Evolutionary conservation across 441 rosid species (phyloP).

Genomic region (Jatropha podagrica): DNA sequence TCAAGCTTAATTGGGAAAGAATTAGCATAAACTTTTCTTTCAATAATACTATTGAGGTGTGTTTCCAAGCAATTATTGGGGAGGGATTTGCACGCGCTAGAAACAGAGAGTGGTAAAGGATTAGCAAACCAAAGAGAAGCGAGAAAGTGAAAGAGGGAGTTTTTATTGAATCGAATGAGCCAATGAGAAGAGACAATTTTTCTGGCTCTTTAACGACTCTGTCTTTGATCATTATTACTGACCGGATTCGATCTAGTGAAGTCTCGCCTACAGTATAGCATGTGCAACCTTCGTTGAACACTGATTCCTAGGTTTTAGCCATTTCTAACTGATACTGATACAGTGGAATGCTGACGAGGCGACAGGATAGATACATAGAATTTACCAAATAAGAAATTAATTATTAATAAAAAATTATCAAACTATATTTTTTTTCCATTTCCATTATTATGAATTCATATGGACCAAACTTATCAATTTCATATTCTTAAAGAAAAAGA

Average conservation of each 20-base stretch:
- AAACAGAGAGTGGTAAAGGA: background rate
- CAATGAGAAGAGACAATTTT: slow-evolving; percentile 16
- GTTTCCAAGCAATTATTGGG: background rate
- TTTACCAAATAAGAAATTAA: no score
- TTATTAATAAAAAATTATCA: no score
- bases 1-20: no score
- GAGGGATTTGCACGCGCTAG: background rate
- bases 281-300: background rate
- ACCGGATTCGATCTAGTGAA: background rate
- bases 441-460: background rate
- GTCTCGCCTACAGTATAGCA: background rate
- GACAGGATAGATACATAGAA: no score
- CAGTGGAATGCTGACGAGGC: no score
- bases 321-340: no score
- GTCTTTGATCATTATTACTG: background rate
- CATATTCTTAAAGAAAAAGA: no score
- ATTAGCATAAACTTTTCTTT: no score
- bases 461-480: background rate
- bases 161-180: slow-evolving; percentile 6
- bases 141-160: background rate
- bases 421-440: no score
- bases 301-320: no score
- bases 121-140: background rate
- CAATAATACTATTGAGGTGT: no score
- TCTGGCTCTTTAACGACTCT: background rate